phyloP scores from a whole-genome alignment of 306 rosid genomes.

The Trifolium subterraneum region DNA sequence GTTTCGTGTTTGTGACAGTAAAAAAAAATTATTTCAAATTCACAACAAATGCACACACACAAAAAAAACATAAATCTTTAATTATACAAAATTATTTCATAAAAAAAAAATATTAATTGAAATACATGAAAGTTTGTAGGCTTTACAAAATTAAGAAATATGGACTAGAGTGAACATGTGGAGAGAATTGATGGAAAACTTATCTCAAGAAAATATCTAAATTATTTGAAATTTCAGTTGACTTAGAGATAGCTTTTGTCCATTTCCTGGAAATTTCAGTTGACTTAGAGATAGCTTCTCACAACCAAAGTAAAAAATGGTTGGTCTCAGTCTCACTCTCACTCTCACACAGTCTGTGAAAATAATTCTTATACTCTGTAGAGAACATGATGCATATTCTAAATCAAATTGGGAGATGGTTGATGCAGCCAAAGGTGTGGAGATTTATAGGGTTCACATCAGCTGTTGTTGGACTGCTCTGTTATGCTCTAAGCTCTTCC shows the following conservation, averaged over 20 bases:
- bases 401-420: neutral
- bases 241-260: neutral
- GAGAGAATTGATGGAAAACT: too few species aligned
- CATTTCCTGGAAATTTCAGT: neutral
- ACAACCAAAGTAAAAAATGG: neutral
- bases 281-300: neutral
- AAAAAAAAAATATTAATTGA: too few species aligned
- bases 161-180: too few species aligned
- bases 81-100: too few species aligned
- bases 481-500: conserved; percentile 27
- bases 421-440: conserved; percentile 6
- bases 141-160: too few species aligned
- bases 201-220: neutral
- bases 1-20: too few species aligned
- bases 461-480: conserved; percentile 12
- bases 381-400: neutral
- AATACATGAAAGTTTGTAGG: too few species aligned
- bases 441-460: neutral
- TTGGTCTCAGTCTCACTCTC: neutral
- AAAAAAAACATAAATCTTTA: too few species aligned
- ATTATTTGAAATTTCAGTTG: neutral
- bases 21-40: too few species aligned
- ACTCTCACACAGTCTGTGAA: neutral
- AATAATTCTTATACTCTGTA: too few species aligned
- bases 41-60: too few species aligned